These are phyloP conservation scores for Dendrocalamus sinicus DNA, from an alignment of 176 grass and related monocot species.

Conservation along the genomic window DNA sequence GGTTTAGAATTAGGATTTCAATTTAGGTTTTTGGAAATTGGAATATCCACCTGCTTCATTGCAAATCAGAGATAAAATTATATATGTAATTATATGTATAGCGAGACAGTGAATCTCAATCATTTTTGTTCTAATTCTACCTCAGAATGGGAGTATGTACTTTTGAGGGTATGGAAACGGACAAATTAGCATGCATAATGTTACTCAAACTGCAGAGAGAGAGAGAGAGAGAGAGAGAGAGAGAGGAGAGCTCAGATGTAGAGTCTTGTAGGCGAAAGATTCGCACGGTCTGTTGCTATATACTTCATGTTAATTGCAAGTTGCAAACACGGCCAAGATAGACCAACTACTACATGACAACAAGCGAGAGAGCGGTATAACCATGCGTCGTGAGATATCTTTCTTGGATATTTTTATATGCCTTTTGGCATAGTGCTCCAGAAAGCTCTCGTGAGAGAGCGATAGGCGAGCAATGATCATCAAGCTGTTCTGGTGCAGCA, in stretches of 20 bases:
- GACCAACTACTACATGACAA: neutral
- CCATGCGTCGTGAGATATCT: no score
- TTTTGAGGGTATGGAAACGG: neutral
- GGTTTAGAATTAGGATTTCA: no score
- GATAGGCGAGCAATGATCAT: conserved; percentile 17
- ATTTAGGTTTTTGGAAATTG: no score
- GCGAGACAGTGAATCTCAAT: fast-evolving
- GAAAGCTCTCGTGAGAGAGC: conserved; percentile 26
- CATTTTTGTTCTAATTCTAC: no score
- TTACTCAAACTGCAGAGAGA: neutral
- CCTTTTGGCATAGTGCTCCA: conserved; percentile 37
- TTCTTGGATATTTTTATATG: neutral
- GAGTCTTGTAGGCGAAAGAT: no score
- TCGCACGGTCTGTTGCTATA: no score
- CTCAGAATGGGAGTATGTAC: no score
- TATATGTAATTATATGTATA: no score
- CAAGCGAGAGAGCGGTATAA: neutral
- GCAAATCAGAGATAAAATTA: no score
- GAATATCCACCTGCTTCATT: no score
- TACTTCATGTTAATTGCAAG: neutral
- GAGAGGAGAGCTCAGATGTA: no score
- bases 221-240: neutral
- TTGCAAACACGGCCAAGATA: neutral
- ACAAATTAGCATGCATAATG: neutral
- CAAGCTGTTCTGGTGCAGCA: conserved; percentile 20